Base-by-base conservation (phyloP, 345 rosid species). In the Mercurialis annua region DNA sequence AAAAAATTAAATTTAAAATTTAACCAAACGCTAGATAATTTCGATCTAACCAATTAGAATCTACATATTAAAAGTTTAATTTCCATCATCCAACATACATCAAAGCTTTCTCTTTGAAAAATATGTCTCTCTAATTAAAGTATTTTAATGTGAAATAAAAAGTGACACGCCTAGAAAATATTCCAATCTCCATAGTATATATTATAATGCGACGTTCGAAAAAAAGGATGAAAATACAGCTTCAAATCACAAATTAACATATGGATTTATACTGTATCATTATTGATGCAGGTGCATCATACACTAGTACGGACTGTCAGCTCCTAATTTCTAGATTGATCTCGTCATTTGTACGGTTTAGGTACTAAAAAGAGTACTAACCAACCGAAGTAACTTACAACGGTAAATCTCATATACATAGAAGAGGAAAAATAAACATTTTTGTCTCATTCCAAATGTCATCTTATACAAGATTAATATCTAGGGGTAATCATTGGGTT, bases 301-400 rank as follows among this genome's bases (percentile, higher is more conserved):
- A 62, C 55, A 3, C 44, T 26, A 47, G 70, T 63, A 63, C 66
- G 57, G 65, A 51, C 17, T 11, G 31, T 31, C n/a, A 10, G 59
- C 80, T 61, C 50, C 66, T n/a, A 54, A 40, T 65, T 33, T 18
- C 57, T 52, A 66, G 62, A 69, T 49, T 42, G 65, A 40, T 68
- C 21, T 30, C 69, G 46, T 8, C 78, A 62, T n/a, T 11, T 44
- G 80, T 79, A 70, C 81, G 76, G 78, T 36, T 23, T 33, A 40
- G 34, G 24, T 61, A 64, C 23, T 43, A 30, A 58, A 53, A n/a
- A 31, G 67, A 31, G 17, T 66, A 11, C 10, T 53, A 24, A 24
- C 56, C 53, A 9, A 12, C 33, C 34, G 36, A 20, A 2, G 5
- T 10, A 11, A 2, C 20, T 10, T 67, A 29, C 31, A 20, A 24